Conservation (phyloP, 495 filamentous ascomycete species). For the Umbilicaria muhlenbergii region DNA sequence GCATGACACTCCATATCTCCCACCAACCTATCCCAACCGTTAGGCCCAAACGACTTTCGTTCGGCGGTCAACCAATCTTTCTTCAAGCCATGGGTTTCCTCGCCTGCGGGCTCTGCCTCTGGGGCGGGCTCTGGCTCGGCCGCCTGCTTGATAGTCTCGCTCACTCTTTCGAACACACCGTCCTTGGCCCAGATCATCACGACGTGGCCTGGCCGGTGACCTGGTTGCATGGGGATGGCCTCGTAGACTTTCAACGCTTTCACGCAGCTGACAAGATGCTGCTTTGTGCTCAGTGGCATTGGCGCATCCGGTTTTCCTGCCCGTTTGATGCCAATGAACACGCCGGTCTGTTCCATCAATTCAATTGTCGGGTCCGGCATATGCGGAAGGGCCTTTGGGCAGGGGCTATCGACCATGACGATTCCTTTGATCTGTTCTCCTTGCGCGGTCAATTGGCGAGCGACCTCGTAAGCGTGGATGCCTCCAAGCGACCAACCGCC, state of each 20-base stretch:
- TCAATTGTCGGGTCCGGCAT: conserved; percentile 45
- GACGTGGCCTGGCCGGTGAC: conserved; percentile 19
- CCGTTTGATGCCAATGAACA: conserved; percentile 35
- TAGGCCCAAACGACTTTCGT: conserved; percentile 3
- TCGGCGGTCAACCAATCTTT: conserved; percentile 7
- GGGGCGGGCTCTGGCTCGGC: neutral
- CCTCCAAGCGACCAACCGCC: conserved; percentile 75
- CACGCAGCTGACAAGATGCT: conserved; percentile 47
- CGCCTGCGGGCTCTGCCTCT: neutral
- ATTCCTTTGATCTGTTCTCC: conserved; percentile 49
- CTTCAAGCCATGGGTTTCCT: neutral
- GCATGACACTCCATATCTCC: conserved; percentile 4
- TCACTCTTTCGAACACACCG: conserved; percentile 29
- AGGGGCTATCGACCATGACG: conserved; percentile 53
- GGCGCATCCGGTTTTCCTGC: conserved; percentile 6
- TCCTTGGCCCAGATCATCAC: conserved; percentile 49
- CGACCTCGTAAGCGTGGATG: conserved; percentile 72
- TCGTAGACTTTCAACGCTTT: conserved; percentile 44
- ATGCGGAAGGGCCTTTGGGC: conserved; percentile 44
- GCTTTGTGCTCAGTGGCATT: conserved; percentile 16
- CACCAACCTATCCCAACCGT: conserved; percentile 3
- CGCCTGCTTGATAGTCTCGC: neutral
- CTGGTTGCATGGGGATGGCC: conserved; percentile 22
- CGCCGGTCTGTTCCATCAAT: conserved; percentile 48
- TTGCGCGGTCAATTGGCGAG: conserved; percentile 47